A percentile compares a stretch with the other conserved stretches of the same genome.
phyloP scores from a whole-genome alignment of 2,329 filamentous ascomycete genomes.

The Fusarium mangiferae region DNA sequence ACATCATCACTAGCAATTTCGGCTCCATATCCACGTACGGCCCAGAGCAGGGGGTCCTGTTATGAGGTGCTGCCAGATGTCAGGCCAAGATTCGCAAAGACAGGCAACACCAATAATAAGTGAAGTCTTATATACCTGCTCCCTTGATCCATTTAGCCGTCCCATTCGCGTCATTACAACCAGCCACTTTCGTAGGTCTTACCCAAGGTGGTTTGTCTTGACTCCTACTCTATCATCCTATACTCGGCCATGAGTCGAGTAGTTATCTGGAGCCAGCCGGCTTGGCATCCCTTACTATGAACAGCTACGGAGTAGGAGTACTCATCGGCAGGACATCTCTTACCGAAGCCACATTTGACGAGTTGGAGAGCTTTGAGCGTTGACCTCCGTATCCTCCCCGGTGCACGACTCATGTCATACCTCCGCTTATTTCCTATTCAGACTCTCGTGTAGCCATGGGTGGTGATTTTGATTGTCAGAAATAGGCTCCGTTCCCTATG shows the following conservation, averaged over 20 bases:
- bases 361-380: conserved; percentile 10
- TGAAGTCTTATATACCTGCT: conserved; percentile 21
- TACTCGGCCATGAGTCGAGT: conserved; percentile 29
- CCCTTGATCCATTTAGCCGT: background rate
- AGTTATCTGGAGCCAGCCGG: conserved; percentile 9
- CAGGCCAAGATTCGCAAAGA: conserved; percentile 18
- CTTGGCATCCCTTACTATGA: conserved; percentile 32
- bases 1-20: conserved; percentile 20
- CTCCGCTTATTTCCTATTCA: conserved; percentile 14
- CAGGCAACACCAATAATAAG: conserved; percentile 25
- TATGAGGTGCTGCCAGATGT: conserved; percentile 12
- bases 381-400: conserved; percentile 12
- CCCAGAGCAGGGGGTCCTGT: conserved; percentile 11
- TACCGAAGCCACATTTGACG: conserved; percentile 1
- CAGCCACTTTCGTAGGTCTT: conserved; percentile 17
- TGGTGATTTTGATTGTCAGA: background rate
- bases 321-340: background rate
- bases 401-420: conserved; percentile 27
- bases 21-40: conserved; percentile 3
- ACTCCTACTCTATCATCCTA: conserved; percentile 1
- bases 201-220: conserved; percentile 23
- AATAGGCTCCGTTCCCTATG: conserved; percentile 1
- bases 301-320: background rate
- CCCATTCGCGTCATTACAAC: background rate
- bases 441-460: background rate